Base-by-base conservation (phyloP, 2,329 filamentous ascomycete species). In the Cytospora piceicola region DNA sequence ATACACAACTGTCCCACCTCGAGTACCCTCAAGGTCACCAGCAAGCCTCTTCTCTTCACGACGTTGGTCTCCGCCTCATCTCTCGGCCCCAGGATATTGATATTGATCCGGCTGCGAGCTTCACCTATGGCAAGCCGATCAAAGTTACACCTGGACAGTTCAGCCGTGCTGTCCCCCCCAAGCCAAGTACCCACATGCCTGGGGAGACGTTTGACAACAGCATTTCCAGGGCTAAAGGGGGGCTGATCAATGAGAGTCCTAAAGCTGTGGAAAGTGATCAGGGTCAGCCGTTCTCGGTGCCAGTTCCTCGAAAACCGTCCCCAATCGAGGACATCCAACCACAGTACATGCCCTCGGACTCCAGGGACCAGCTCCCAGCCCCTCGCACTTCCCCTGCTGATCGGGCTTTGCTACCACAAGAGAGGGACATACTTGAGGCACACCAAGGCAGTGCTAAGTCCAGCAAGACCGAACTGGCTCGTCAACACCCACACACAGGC, bases 61-160 rank as follows among this genome's bases (percentile, higher is more conserved):
- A 57, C 4, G 27, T 8, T 4, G 29, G 22, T 6, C 30, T 52
- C 20, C 59, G 62, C 7, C 53, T 66, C 42, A 53, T 68, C 24
- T 52, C 55, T 27, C 63, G 63, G 22, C 49, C 52, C 11, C 55
- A 53, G n/a, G 17, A 46, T n/a, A 27, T 54, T 11, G 52, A 53
- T 22, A 24, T 59, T 39, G 64, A 68, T 20, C 57, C 62, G 17
- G 58, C 46, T 22, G 34, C 34, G 42, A 62, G 67, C 52, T 68
- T 67, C 54, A 27, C 34, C 7, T 68, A 60, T n/a, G 58, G 49
- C 17, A 57, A 61, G 39, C 58, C 60, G 27, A 15, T 58, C 27
- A 65, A 52, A 29, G 36, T 62, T 27, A 46, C 22, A 9, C 64
- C 64, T 17, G 61, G 61, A 9, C 61, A 68, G 29, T 67, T 67